A percentile compares a stretch with the other conserved stretches of the same genome.
Conservation (phyloP, 257 asterid species). For the Solanum tarapatanum region DNA sequence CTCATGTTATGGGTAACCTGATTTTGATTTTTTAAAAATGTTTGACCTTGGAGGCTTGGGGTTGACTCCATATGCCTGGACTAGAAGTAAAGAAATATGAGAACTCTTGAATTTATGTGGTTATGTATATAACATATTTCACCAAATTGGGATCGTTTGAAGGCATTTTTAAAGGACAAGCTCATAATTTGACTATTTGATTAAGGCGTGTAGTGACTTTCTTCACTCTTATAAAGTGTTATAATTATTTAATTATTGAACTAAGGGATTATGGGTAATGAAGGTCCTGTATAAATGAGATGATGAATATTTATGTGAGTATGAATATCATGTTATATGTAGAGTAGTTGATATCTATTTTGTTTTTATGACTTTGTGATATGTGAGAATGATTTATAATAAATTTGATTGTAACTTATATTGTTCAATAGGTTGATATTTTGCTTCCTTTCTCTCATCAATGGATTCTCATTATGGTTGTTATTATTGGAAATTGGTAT, state of each 20-base stretch:
- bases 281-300: not conserved
- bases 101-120: not conserved
- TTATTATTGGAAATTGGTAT: no score
- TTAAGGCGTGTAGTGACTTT: not conserved
- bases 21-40: no score
- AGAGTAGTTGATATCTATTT: not conserved
- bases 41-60: not conserved
- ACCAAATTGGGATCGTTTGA: no score
- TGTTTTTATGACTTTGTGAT: no score
- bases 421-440: no score
- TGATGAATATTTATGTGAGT: not conserved
- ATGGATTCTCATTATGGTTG: no score
- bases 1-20: not conserved
- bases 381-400: no score
- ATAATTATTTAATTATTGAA: no score
- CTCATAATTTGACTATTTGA: not conserved
- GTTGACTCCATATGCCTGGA: not conserved
- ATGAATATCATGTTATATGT: not conserved
- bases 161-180: not conserved
- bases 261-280: not conserved
- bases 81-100: not conserved
- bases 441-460: no score
- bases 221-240: not conserved
- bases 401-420: no score
- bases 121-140: no score